phyloP scores from a whole-genome alignment of 768 basidiomycete genomes.

The Suillus variegatus region DNA sequence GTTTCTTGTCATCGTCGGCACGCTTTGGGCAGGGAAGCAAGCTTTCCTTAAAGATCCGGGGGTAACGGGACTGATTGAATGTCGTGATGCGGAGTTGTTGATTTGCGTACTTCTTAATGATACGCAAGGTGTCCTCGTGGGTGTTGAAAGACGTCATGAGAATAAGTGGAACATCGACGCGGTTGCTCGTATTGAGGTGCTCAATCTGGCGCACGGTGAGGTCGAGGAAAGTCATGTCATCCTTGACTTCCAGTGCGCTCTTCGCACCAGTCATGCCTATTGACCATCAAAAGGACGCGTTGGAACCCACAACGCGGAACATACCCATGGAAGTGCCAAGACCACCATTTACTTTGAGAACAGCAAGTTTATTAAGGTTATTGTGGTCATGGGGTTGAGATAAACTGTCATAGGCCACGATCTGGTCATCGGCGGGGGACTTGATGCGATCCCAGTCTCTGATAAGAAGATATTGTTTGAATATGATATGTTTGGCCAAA shows the following conservation, averaged over 20 bases:
- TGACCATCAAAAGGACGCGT: slow-evolving; percentile 6
- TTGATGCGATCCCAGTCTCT: slow-evolving; percentile 51
- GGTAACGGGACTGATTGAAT: slow-evolving; percentile 76
- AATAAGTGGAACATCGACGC: slow-evolving; percentile 74
- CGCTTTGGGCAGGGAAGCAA: slow-evolving; percentile 62
- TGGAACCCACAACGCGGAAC: slow-evolving; percentile 7
- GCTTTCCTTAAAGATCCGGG: slow-evolving; percentile 69
- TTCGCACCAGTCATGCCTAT: slow-evolving; percentile 63
- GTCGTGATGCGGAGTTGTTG: slow-evolving; percentile 73
- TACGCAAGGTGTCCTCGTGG: slow-evolving; percentile 73
- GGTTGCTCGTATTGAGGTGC: slow-evolving; percentile 63
- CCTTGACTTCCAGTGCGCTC: slow-evolving; percentile 73
- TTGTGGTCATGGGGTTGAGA: slow-evolving; percentile 43
- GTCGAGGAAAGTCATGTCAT: slow-evolving; percentile 72
- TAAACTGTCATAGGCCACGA: slow-evolving; percentile 59
- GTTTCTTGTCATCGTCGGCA: slow-evolving; percentile 61
- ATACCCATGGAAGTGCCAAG: slow-evolving; percentile 66
- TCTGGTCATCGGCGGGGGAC: slow-evolving; percentile 63
- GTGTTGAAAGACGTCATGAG: slow-evolving; percentile 86
- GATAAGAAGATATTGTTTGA: slow-evolving; percentile 7
- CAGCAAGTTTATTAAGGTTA: slow-evolving; percentile 69
- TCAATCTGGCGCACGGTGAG: slow-evolving; percentile 65
- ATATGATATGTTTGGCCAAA: slow-evolving; percentile 11
- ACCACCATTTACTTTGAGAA: slow-evolving; percentile 79
- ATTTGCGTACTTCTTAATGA: slow-evolving; percentile 81